phyloP scores from a whole-genome alignment of 306 rosid species.

The Prosopis cineraria region DNA sequence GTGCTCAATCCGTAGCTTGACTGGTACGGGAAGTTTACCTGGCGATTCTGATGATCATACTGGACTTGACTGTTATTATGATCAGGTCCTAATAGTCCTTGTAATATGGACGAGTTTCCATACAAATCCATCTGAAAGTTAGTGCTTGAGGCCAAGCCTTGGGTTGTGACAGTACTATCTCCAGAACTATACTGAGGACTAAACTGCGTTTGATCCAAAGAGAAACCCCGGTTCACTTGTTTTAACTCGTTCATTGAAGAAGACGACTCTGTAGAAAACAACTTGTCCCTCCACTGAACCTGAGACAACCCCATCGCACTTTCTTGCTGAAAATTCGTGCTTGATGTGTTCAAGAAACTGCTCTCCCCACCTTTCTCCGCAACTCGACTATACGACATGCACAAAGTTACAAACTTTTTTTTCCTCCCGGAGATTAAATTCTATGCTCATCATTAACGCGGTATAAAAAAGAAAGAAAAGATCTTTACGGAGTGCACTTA shows the following conservation, averaged over 20 bases:
- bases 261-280: slow-evolving; percentile 46
- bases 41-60: slow-evolving; percentile 36
- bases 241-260: slow-evolving; percentile 47
- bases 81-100: slow-evolving; percentile 66
- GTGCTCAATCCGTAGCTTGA: slow-evolving; percentile 59
- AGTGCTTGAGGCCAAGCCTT: slow-evolving; percentile 45
- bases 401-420: slow-evolving; percentile 15
- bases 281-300: slow-evolving; percentile 74
- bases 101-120: slow-evolving; percentile 66
- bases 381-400: slow-evolving; percentile 43
- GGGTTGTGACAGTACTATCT: slow-evolving; percentile 62
- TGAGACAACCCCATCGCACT: slow-evolving; percentile 55
- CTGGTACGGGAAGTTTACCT: slow-evolving; percentile 45
- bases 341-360: slow-evolving; percentile 57
- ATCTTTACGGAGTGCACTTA: slow-evolving; percentile 40
- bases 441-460: neutral
- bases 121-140: slow-evolving; percentile 63
- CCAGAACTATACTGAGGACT: slow-evolving; percentile 79
- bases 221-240: slow-evolving; percentile 65
- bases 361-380: slow-evolving; percentile 57
- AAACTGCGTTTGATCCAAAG: slow-evolving; percentile 69
- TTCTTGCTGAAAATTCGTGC: slow-evolving; percentile 64
- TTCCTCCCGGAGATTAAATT: neutral
- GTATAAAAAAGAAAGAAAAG: neutral
- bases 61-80: slow-evolving; percentile 39